Conservation (phyloP, 768 basidiomycete species). For the Leccinum arenicola region DNA sequence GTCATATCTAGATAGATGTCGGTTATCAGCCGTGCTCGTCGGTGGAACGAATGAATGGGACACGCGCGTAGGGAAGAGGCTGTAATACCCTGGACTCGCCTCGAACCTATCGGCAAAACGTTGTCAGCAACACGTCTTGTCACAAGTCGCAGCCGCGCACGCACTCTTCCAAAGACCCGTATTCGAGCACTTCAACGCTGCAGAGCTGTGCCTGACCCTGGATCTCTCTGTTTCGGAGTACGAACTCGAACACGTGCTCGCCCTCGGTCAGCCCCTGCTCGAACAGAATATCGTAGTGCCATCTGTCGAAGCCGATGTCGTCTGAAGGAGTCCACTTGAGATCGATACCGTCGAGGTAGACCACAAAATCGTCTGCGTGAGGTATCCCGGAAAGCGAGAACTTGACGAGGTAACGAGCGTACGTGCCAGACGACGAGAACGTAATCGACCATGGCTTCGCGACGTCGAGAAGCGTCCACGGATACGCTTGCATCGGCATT, state of each 20-base stretch:
- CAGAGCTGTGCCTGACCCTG: slow-evolving; percentile 68
- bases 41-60: neutral
- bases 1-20: slow-evolving; percentile 44
- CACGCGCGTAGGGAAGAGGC: slow-evolving; percentile 68
- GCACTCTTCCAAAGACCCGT: slow-evolving; percentile 62
- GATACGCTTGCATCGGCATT: slow-evolving; percentile 74
- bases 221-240: slow-evolving; percentile 43
- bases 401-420: slow-evolving; percentile 56
- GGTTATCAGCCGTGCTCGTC: neutral
- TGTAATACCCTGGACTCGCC: slow-evolving; percentile 52
- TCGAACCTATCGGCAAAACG: slow-evolving; percentile 44
- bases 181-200: slow-evolving; percentile 72
- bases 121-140: neutral
- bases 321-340: slow-evolving; percentile 51
- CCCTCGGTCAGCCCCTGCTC: slow-evolving; percentile 44
- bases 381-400: slow-evolving; percentile 77
- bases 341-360: slow-evolving; percentile 59
- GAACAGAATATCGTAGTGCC: slow-evolving; percentile 66
- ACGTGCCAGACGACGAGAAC: slow-evolving; percentile 65
- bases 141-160: neutral
- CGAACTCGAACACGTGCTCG: slow-evolving; percentile 58
- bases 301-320: slow-evolving; percentile 65
- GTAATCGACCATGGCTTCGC: slow-evolving; percentile 53
- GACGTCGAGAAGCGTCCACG: slow-evolving; percentile 71
- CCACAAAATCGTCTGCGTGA: slow-evolving; percentile 47